Base-by-base conservation (phyloP, 192 early-diverging fungal species). In the Mortierella hygrophila region DNA sequence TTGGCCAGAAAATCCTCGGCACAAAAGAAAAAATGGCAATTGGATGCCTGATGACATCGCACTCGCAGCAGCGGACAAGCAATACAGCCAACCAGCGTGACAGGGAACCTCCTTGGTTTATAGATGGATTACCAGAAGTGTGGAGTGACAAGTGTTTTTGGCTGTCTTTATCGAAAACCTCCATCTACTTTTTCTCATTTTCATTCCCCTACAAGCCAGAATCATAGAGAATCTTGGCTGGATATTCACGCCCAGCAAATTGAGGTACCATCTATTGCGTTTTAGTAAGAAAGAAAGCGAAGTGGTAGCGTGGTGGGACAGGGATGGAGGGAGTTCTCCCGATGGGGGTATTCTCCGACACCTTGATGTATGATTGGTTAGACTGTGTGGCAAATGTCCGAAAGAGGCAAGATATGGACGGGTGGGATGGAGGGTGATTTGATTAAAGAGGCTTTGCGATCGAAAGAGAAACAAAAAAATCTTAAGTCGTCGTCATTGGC, bases 81-180 rank as follows among this genome's bases (percentile, higher is more conserved):
- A 65, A 65, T 40, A 57, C 21, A 57, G 10, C 29, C 57, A 29
- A 23, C 44, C 44, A 46, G 2, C 44, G n/a, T n/a, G 44, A 46
- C 44, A 32, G n/a, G 16, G 8, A 46, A 13, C 44, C 0, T 44
- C 35, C 35, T 44, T 0, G 44, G 10, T 46, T 15, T 46, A 15
- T 46, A 65, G 60, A 65, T 65, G 60, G 60, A 65, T 65, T 65
- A 65, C 29, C 13, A 32, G 11, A 32, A 32, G 29, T 32, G 60
- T 65, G 29, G 60, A 65, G 60, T 65, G 60, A 65, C 60, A 32
- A 65, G 60, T 32, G 29, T 32, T 65, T 65, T 65, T 65, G 60
- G 10, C 35, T 71, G 38, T 42, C 41, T 71, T 71, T 71, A 71
- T 71, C 70, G 41, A 71, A 41, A 71, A 42, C 70, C 21, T 42